A percentile compares a stretch with the other conserved stretches of the same genome.
Evolutionary conservation across 768 basidiomycete genomes (phyloP).

Genomic region (Cystofilobasidium macerans): DNA sequence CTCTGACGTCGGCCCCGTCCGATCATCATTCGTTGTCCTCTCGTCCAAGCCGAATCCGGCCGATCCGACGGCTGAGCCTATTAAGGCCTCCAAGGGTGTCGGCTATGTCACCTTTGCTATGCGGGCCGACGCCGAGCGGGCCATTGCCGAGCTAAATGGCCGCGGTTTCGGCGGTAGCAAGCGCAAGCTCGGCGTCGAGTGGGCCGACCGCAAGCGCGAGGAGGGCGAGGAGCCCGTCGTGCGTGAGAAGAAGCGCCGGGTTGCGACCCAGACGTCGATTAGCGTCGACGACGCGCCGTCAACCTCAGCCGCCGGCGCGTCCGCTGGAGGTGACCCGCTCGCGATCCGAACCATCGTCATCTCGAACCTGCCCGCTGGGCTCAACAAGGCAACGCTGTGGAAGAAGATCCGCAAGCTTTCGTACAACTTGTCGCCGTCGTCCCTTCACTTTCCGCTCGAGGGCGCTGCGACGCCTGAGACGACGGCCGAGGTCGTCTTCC

Average conservation of each 20-base stretch:
- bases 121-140: slow-evolving; percentile 71
- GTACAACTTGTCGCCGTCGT: slow-evolving; percentile 28
- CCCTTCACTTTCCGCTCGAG: not conserved
- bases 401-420: slow-evolving; percentile 70
- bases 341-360: slow-evolving; percentile 60
- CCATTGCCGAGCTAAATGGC: slow-evolving; percentile 53
- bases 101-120: slow-evolving; percentile 90
- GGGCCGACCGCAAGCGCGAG: slow-evolving; percentile 50
- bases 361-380: slow-evolving; percentile 35
- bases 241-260: not conserved
- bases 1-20: slow-evolving; percentile 88
- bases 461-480: slow-evolving; percentile 42
- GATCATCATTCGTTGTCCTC: slow-evolving; percentile 83
- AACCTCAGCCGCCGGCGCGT: not conserved
- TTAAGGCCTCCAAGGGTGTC: slow-evolving; percentile 67
- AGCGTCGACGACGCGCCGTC: not conserved
- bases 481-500: slow-evolving; percentile 57
- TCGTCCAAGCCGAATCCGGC: slow-evolving; percentile 40
- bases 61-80: slow-evolving; percentile 23
- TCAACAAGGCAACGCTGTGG: slow-evolving; percentile 37
- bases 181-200: slow-evolving; percentile 60
- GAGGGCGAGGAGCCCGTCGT: slow-evolving; percentile 46
- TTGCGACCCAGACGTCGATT: not conserved
- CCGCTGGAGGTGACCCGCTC: slow-evolving; percentile 48
- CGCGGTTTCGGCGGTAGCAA: slow-evolving; percentile 53